Base-by-base conservation (phyloP, 2,329 filamentous ascomycete species). In the Diplodia mutila region DNA sequence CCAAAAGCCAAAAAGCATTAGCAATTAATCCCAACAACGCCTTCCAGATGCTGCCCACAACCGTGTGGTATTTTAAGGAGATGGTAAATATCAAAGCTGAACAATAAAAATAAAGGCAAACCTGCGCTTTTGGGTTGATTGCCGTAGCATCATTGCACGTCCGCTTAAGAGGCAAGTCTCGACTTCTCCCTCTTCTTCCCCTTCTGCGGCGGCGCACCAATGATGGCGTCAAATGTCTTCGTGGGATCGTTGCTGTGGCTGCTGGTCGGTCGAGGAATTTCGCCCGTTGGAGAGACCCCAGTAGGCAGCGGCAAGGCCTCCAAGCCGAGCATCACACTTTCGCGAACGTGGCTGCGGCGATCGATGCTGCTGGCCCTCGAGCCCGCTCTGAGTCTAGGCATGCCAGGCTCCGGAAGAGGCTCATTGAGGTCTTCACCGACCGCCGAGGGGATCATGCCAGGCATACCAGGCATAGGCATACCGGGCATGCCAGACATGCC, bases 181-280 rank as follows among this genome's bases (percentile, higher is more conserved):
- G 65, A 67, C 57, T 63, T 63, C 34, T 61, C 57, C 16, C 65
- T 63, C 57, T 63, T 67, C 57, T 67, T 67, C 16, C 53, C 32
- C 57, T 63, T 67, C 16, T 46, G 11, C 18, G 65, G 65, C 9
- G 54, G 21, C 32, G 65, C 34, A 18, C 55, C 65, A 34, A 67
- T 61, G 27, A 85, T 84, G 18, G 78, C 78, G 72, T 85, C 83
- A 70, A 85, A 85, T 1, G 83, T 85, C 75, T 82, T 82, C 66
- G 68, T 81, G 18, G 80, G 76, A 67, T 80, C 78, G 68, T 77
- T 76, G 65, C 72, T 73, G 46, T 75, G 37, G 57, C 65, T 55
- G 55, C 71, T 79, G 32, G 71, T 69, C 37, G 75, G 74, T 48
- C 75, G 68, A 42, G 75, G 73, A 12, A 69, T 63, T n/a, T 49